Evolutionary conservation across 139 green algal species (phyloP).

Genomic region (Chlorella sorokiniana): DNA sequence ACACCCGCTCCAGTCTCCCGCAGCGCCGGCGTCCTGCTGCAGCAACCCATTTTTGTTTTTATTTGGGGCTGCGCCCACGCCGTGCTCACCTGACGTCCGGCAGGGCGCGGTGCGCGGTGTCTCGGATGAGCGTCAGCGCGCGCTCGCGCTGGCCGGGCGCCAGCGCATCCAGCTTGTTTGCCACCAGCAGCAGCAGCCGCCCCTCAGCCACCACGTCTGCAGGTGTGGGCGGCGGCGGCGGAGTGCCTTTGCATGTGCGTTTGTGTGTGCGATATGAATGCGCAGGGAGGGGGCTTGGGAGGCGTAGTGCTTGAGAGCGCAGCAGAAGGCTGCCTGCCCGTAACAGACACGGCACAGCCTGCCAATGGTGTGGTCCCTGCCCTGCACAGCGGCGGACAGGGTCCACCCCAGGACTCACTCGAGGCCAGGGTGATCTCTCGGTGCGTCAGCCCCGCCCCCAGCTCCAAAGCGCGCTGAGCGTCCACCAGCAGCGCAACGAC

Average conservation of each 20-base stretch:
- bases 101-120: conserved; percentile 22
- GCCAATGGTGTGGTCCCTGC: not conserved
- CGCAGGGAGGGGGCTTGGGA: not conserved
- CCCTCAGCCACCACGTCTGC: conserved; percentile 60
- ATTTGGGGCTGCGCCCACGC: too few relatives aligned
- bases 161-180: conserved; percentile 85
- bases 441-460: conserved; percentile 51
- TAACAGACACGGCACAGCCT: not conserved
- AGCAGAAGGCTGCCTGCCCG: not conserved
- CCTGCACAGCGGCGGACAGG: not conserved
- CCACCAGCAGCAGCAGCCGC: conserved; percentile 71
- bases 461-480: conserved; percentile 36
- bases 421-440: conserved; percentile 69
- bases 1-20: too few relatives aligned
- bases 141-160: not conserved
- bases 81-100: conserved; percentile 38
- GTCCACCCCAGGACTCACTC: not conserved
- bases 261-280: not conserved
- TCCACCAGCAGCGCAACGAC: conserved; percentile 91
- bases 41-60: too few relatives aligned
- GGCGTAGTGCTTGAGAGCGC: not conserved
- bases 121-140: conserved; percentile 36
- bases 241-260: not conserved
- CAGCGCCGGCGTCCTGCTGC: too few relatives aligned
- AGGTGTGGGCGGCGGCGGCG: not conserved